phyloP scores from a whole-genome alignment of 305 asterid genomes.

The Ilex paraguariensis region DNA sequence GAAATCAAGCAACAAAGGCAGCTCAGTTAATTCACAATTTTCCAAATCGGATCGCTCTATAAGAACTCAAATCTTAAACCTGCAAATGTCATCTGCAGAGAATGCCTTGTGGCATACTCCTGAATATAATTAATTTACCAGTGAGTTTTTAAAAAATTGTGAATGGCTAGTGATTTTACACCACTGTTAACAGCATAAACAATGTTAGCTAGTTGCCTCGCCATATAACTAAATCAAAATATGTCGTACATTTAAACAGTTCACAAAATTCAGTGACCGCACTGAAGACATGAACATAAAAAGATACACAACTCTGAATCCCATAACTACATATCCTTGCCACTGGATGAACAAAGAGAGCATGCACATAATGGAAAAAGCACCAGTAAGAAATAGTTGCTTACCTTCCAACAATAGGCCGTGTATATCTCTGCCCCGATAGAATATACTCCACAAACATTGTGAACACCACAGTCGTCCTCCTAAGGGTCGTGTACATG shows the following conservation, averaged over 20 bases:
- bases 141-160: no score
- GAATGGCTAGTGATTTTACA: no score
- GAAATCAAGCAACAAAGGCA: no score
- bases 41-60: no score
- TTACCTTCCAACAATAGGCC: slow-evolving; percentile 68
- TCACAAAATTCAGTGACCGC: background rate
- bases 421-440: slow-evolving; percentile 55
- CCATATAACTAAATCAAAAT: background rate
- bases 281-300: no score
- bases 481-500: slow-evolving; percentile 92
- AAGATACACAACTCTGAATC: background rate
- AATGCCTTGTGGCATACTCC: no score
- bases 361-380: background rate
- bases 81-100: no score
- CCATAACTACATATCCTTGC: background rate
- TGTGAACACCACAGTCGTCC: slow-evolving; percentile 83
- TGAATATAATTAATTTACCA: no score
- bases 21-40: no score
- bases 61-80: no score
- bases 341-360: slow-evolving; percentile 2
- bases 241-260: no score
- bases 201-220: background rate
- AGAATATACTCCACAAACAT: slow-evolving; percentile 74
- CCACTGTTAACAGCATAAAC: no score
- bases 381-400: slow-evolving; percentile 6